Evolutionary conservation across 345 rosid genomes (phyloP).

Genomic region (Populus alba): DNA sequence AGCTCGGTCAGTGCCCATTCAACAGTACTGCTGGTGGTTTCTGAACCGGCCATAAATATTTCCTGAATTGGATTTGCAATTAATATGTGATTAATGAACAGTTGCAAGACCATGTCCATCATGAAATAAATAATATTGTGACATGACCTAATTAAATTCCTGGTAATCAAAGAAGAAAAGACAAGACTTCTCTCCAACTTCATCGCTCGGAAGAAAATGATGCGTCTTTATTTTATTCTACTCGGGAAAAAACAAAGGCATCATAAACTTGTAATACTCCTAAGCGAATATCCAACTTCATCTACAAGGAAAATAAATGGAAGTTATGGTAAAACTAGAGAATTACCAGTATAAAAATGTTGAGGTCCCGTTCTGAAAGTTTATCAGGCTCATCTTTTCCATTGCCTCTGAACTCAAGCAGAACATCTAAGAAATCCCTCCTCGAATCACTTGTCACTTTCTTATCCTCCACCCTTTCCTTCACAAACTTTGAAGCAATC

Average conservation of each 20-base stretch:
- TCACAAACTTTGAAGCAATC: slow-evolving; percentile 42
- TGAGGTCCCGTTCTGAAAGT: slow-evolving; percentile 32
- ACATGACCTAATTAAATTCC: too few species aligned
- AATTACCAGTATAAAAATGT: slow-evolving; percentile 47
- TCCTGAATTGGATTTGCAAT: slow-evolving; percentile 36
- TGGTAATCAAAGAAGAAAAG: too few species aligned
- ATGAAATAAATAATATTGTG: background rate
- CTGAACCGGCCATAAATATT: slow-evolving; percentile 57
- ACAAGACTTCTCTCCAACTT: too few species aligned
- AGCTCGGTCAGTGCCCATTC: slow-evolving; percentile 79
- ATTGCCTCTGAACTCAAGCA: slow-evolving; percentile 47
- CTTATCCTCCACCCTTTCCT: slow-evolving; percentile 30
- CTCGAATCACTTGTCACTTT: slow-evolving; percentile 2
- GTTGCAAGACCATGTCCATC: background rate
- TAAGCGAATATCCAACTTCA: background rate
- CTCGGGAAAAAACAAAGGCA: background rate
- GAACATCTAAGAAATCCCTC: slow-evolving; percentile 49
- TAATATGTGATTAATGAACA: background rate
- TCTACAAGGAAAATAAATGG: background rate
- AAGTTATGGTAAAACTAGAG: background rate
- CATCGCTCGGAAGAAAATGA: too few species aligned
- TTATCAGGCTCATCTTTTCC: slow-evolving; percentile 47
- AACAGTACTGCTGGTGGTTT: slow-evolving; percentile 53
- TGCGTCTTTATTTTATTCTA: too few species aligned
- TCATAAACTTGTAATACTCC: background rate